phyloP scores from a whole-genome alignment of 1,284 basidiomycete species.

The Pseudozyma hubeiensis region DNA sequence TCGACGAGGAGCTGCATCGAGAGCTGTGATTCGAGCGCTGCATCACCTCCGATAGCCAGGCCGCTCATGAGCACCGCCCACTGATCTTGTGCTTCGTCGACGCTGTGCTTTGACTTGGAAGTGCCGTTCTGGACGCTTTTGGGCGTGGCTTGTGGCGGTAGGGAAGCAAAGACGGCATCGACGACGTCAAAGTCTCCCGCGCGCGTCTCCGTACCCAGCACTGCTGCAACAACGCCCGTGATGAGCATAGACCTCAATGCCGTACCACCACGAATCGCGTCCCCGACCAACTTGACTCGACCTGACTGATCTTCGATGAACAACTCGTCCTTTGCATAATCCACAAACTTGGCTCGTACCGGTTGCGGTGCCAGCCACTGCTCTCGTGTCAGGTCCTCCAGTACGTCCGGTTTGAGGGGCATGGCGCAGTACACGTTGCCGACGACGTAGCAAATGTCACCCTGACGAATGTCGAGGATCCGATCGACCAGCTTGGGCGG shows the following conservation, averaged over 20 bases:
- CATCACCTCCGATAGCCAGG: constrained; percentile 72
- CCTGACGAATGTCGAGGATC: constrained; percentile 88
- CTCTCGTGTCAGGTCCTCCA: constrained; percentile 94
- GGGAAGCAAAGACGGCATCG: constrained; percentile 85
- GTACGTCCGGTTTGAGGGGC: constrained; percentile 95
- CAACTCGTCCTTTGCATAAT: constrained; percentile 81
- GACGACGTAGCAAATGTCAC: constrained; percentile 86
- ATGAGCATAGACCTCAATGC: constrained; percentile 51
- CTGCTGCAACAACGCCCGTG: constrained; percentile 80
- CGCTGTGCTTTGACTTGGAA: background rate
- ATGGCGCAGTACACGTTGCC: constrained; percentile 98
- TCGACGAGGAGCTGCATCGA: constrained; percentile 72
- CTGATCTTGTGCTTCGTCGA: constrained; percentile 25
- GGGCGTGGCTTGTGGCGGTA: constrained; percentile 17
- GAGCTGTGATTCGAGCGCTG: constrained; percentile 39
- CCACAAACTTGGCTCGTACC: constrained; percentile 65
- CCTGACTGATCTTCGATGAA: constrained; percentile 97
- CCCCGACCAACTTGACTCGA: constrained; percentile 86
- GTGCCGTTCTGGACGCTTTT: constrained; percentile 6
- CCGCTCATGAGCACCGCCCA: constrained; percentile 63
- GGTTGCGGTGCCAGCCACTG: constrained; percentile 87
- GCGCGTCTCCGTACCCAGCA: constrained; percentile 87
- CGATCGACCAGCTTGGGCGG: constrained; percentile 78
- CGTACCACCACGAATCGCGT: constrained; percentile 64
- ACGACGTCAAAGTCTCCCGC: constrained; percentile 92